phyloP scores from a whole-genome alignment of 2,329 filamentous ascomycete species.

The Aaosphaeria arxii region DNA sequence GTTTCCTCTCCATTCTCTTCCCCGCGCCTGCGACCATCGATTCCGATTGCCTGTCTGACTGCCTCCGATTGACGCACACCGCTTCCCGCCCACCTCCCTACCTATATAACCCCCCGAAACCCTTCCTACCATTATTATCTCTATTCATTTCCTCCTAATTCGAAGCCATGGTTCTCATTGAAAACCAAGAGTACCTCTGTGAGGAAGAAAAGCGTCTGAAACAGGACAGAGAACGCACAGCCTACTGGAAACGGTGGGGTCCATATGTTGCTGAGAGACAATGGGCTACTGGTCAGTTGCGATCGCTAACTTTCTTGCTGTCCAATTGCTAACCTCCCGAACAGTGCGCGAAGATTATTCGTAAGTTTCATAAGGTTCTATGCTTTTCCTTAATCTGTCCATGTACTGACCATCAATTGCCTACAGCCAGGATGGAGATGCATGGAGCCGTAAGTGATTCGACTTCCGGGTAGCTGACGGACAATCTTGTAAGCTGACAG shows the following conservation, averaged over 20 bases:
- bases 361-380: conserved; percentile 42
- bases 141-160: not conserved
- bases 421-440: conserved; percentile 74
- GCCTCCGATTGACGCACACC: no score
- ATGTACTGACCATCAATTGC: not conserved
- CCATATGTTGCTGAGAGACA: conserved; percentile 91
- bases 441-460: conserved; percentile 79
- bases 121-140: not conserved
- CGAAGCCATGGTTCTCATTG: conserved; percentile 76
- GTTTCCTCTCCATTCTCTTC: not conserved
- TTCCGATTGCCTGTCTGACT: no score
- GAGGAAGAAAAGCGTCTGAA: conserved; percentile 88
- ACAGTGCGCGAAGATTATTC: conserved; percentile 88
- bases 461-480: not conserved
- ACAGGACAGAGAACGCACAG: conserved; percentile 75
- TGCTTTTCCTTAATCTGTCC: conserved; percentile 3
- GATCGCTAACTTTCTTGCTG: not conserved
- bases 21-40: not conserved
- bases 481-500: conserved; percentile 19
- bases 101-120: no score
- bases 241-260: conserved; percentile 99
- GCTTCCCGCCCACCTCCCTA: no score
- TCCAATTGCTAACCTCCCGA: conserved; percentile 23
- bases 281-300: conserved; percentile 79
- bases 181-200: conserved; percentile 81